A percentile compares a stretch with the other conserved stretches of the same genome.
phyloP scores from a whole-genome alignment of 2,329 filamentous ascomycete species.

The Pseudogymnoascus sp. region DNA sequence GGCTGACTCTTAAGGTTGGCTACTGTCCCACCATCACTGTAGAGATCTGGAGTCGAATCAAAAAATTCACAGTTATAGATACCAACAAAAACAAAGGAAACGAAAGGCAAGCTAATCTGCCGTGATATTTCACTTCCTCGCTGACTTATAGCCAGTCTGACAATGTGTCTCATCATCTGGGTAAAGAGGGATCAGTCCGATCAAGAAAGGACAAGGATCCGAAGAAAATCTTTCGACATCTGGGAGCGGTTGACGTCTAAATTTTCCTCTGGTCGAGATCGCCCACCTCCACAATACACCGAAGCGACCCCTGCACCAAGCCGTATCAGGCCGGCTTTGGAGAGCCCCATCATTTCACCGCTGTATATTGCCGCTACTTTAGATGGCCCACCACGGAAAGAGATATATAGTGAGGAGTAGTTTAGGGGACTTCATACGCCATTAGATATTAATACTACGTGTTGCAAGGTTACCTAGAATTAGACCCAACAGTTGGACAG shows the following conservation, averaged over 20 bases:
- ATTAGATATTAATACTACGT: neutral
- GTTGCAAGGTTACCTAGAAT: neutral
- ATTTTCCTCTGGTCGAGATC: too few species aligned
- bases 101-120: neutral
- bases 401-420: neutral
- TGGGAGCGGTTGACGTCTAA: too few species aligned
- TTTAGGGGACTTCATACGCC: neutral
- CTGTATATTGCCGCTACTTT: neutral
- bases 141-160: too few species aligned
- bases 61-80: neutral
- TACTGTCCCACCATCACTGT: neutral
- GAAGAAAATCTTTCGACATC: too few species aligned
- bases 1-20: neutral
- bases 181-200: too few species aligned
- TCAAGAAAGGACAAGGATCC: too few species aligned
- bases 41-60: neutral
- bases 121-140: neutral
- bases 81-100: neutral
- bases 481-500: too few species aligned
- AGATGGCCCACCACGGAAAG: neutral
- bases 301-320: too few species aligned
- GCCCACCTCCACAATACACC: too few species aligned
- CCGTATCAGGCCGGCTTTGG: too few species aligned
- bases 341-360: neutral
- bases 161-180: neutral